phyloP scores from a whole-genome alignment of 257 asterid species.

The Solanum arcanum region DNA sequence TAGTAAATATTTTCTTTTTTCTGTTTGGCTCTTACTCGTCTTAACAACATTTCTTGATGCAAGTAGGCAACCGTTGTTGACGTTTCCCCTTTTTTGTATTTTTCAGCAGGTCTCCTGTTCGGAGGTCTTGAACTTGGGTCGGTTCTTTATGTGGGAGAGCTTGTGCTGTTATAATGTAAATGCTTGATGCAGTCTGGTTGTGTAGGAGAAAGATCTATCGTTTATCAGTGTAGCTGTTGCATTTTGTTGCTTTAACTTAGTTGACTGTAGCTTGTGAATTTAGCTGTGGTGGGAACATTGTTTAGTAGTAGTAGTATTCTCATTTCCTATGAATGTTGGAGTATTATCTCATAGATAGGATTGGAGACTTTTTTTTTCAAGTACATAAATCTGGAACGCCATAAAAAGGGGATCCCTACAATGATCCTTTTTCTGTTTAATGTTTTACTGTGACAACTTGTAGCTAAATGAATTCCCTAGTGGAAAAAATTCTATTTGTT shows the following conservation, averaged over 20 bases:
- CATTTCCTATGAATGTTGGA: not conserved
- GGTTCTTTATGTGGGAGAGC: not conserved
- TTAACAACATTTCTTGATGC: not conserved
- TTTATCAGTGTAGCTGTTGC: not conserved
- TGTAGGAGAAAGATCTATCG: not conserved
- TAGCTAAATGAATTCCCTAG: not conserved
- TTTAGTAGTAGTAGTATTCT: not conserved
- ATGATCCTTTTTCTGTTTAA: not conserved
- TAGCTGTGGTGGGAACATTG: not conserved
- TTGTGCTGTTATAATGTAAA: not conserved
- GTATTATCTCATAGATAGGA: not conserved
- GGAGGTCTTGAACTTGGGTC: constrained; percentile 36
- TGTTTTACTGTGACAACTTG: not conserved
- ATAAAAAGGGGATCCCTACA: not conserved
- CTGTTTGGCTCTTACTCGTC: not conserved
- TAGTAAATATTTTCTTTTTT: not conserved
- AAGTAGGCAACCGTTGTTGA: not conserved
- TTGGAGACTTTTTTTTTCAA: not conserved
- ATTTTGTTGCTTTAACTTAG: not conserved
- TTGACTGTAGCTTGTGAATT: not conserved
- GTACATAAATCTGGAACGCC: not conserved
- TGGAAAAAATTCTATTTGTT: not conserved
- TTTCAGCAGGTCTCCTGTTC: constrained; percentile 48
- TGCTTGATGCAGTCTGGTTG: not conserved
- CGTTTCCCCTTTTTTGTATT: not conserved